Base-by-base conservation (phyloP, 805 yeast species). In the Sugiyamaella americana region DNA sequence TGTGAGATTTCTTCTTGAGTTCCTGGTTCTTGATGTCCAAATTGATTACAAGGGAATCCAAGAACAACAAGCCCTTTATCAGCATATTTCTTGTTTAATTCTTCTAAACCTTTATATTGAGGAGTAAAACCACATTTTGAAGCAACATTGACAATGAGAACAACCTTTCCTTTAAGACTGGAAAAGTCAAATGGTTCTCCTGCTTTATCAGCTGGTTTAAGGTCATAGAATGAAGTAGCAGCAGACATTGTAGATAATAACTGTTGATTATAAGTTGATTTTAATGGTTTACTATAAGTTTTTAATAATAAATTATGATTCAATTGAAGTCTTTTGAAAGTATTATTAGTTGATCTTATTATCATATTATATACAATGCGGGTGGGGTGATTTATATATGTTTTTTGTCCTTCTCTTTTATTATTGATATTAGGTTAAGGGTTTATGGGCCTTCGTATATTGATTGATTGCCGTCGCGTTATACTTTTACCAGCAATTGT, bases 41-140 rank as follows among this genome's bases (percentile, higher is more conserved):
- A 88, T 63, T 87, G 96, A 68, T 87, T 85, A 67, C 96, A 86
- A 26, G 97, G 97, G 75, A 88, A 87, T 0, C 88, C 96, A 30
- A 88, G 53, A 22, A 88, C 72, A 39, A 68, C 78, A 20, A 89
- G 69, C 1, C 86, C 94, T 51, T 74, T 59, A 41, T 74, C 77
- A 44, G 74, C 67, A 67, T 82, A 84, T 60, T 79, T 78, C 51
- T 79, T 68, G 68, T 86, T 80, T 11, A 88, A 66, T 36, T 63
- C 67, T 66, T 88, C 89, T 30, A 88, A 68, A 44, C 81, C 91
- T 44, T 71, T 67, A 63, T 83, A 84, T 64, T 87, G 95, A 47
- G 84, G 80, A 2, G 93, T 80, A 66, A 79, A 80, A 3, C 79
- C 80, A 63, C 94, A 86, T 67, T 86, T 82, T 60, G 93, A 82